Conservation (phyloP, 495 filamentous ascomycete genomes). For the Pseudevernia furfuracea region DNA sequence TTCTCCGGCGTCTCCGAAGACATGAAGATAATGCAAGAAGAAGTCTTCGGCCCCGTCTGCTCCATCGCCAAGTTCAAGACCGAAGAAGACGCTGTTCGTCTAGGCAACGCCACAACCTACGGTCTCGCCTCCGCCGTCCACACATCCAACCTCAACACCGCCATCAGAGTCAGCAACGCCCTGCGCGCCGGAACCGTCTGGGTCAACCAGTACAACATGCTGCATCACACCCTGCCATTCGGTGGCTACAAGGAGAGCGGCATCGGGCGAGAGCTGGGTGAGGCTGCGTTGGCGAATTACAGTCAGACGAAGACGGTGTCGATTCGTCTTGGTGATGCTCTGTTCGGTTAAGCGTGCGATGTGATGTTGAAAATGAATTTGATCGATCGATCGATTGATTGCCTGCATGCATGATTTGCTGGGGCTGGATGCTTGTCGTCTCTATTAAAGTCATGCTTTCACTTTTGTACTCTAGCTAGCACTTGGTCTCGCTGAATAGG, state of each 20-base stretch:
- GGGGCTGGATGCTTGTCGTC: no score
- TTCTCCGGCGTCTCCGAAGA: constrained; percentile 81
- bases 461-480: no score
- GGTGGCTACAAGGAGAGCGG: constrained; percentile 92
- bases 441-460: no score
- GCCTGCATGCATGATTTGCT: no score
- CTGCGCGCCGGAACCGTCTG: constrained; percentile 88
- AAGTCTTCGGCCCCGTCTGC: constrained; percentile 96
- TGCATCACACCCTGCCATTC: constrained; percentile 76
- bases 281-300: constrained; percentile 89
- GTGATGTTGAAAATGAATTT: not conserved
- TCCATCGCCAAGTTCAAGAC: constrained; percentile 90
- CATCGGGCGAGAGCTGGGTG: constrained; percentile 89
- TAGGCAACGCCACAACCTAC: constrained; percentile 78
- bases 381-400: no score
- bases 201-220: constrained; percentile 88
- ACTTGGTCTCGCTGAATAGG: no score
- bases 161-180: constrained; percentile 75
- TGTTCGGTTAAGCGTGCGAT: constrained; percentile 43
- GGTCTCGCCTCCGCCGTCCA: constrained; percentile 83
- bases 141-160: constrained; percentile 88
- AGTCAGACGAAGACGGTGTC: constrained; percentile 69
- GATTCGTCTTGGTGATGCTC: constrained; percentile 55
- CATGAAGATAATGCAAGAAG: constrained; percentile 99
- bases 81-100: constrained; percentile 72